Conservation (phyloP, 495 filamentous ascomycete species). For the Lineolata rhizophorae region DNA sequence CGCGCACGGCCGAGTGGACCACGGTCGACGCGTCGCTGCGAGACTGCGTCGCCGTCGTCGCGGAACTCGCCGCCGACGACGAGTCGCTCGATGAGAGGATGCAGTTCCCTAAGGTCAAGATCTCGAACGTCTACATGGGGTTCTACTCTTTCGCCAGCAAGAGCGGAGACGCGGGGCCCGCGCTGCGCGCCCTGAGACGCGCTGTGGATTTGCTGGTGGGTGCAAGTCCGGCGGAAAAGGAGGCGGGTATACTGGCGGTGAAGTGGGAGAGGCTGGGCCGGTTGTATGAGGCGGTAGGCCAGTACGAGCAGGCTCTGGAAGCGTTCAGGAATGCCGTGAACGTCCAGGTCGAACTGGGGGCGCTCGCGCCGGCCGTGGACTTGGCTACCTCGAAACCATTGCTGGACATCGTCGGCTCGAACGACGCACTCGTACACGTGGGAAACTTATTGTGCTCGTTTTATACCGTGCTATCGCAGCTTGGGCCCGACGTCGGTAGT, state of each 20-base stretch:
- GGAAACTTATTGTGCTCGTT: too few species aligned
- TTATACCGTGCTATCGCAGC: too few species aligned
- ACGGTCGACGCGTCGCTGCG: constrained; percentile 29
- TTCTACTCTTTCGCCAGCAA: constrained; percentile 31
- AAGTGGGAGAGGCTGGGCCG: constrained; percentile 34
- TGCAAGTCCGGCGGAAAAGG: constrained; percentile 21
- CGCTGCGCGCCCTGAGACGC: constrained; percentile 24
- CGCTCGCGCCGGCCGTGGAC: constrained; percentile 17
- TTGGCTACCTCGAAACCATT: constrained; percentile 11
- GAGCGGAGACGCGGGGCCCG: constrained; percentile 15
- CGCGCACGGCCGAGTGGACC: constrained; percentile 23
- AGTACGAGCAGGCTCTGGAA: constrained; percentile 18
- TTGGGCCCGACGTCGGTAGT: too few species aligned
- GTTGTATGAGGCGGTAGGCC: constrained; percentile 20
- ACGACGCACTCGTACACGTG: too few species aligned
- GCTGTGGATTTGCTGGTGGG: constrained; percentile 24
- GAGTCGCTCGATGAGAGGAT: background rate
- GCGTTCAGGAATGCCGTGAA: constrained; percentile 23
- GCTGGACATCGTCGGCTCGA: too few species aligned
- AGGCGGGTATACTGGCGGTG: constrained; percentile 25
- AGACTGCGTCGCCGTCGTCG: constrained; percentile 26
- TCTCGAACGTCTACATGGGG: constrained; percentile 65
- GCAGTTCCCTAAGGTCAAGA: constrained; percentile 23
- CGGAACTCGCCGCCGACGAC: constrained; percentile 18
- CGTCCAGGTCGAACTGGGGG: constrained; percentile 24